Conservation (phyloP, 495 filamentous ascomycete genomes). For the Penicillium paradoxum region DNA sequence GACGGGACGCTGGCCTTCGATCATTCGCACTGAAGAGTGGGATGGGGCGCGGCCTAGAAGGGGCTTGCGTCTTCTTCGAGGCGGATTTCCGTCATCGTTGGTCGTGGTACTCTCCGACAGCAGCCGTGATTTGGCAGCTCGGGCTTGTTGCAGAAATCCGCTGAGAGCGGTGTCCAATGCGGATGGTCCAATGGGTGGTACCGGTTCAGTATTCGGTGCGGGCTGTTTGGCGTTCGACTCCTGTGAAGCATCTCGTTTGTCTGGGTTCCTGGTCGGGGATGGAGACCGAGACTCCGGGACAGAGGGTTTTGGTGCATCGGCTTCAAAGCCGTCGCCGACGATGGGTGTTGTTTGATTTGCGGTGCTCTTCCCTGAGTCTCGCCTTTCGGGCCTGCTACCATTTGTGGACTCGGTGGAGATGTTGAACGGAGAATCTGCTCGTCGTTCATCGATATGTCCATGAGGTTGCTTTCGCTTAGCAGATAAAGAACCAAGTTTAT, state of each 20-base stretch:
- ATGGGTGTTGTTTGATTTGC: constrained; percentile 9
- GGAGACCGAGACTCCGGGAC: constrained; percentile 28
- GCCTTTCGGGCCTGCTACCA: neutral
- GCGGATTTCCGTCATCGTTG: constrained; percentile 14
- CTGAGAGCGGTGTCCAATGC: constrained; percentile 37
- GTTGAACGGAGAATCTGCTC: neutral
- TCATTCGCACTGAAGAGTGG: constrained; percentile 28
- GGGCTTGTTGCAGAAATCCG: constrained; percentile 39
- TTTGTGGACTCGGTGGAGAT: neutral
- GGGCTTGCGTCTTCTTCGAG: constrained; percentile 32
- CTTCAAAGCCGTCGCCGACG: constrained; percentile 20
- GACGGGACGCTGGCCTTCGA: constrained; percentile 15
- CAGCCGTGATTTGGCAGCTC: constrained; percentile 32
- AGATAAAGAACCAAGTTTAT: constrained; percentile 19
- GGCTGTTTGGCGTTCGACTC: constrained; percentile 14
- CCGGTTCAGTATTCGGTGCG: constrained; percentile 10
- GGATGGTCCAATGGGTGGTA: constrained; percentile 18
- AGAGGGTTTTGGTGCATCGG: constrained; percentile 25
- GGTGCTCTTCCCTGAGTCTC: constrained; percentile 1
- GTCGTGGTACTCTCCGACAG: constrained; percentile 12
- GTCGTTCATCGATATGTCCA: neutral
- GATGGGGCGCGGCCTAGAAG: constrained; percentile 49
- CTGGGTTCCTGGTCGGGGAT: constrained; percentile 13
- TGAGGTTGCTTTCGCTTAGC: constrained; percentile 10
- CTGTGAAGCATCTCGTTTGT: constrained; percentile 1